A percentile compares a stretch with the other conserved stretches of the same genome.
Evolutionary conservation across 108 stramenopile genomes (phyloP).

Genomic region (Aureococcus anophagefferens): DNA sequence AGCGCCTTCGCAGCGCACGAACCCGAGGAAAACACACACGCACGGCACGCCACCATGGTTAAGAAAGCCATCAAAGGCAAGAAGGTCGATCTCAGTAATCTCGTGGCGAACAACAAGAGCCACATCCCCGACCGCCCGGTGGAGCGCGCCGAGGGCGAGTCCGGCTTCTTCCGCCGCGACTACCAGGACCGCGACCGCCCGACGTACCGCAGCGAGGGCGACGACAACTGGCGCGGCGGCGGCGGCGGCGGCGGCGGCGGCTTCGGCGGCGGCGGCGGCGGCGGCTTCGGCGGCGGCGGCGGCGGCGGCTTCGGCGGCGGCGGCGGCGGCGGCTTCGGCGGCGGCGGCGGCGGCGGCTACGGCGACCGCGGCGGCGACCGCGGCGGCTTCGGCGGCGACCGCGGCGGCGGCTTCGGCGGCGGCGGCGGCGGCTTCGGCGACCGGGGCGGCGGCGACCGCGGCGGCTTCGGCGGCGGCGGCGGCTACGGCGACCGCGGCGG

Average conservation of each 20-base stretch:
- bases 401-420: neutral
- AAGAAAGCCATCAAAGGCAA: neutral
- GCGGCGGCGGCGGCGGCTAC: neutral
- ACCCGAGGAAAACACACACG: no score
- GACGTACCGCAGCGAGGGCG: neutral
- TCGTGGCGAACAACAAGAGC: neutral
- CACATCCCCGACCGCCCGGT: neutral
- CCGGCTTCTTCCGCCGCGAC: neutral
- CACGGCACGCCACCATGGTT: no score
- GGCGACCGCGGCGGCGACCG: no score
- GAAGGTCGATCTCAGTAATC: neutral
- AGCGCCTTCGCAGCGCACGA: no score
- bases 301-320: neutral
- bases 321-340: neutral
- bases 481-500: no score
- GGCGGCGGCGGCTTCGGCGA: neutral
- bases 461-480: neutral
- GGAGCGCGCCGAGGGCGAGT: neutral
- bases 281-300: neutral
- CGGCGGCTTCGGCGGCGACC: neutral
- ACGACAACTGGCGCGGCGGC: neutral
- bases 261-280: neutral
- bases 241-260: conserved; percentile 1
- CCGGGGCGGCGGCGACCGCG: neutral
- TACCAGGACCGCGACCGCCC: neutral